Base-by-base conservation (phyloP, 2,329 filamentous ascomycete genomes). In the Microdochium bolleyi region DNA sequence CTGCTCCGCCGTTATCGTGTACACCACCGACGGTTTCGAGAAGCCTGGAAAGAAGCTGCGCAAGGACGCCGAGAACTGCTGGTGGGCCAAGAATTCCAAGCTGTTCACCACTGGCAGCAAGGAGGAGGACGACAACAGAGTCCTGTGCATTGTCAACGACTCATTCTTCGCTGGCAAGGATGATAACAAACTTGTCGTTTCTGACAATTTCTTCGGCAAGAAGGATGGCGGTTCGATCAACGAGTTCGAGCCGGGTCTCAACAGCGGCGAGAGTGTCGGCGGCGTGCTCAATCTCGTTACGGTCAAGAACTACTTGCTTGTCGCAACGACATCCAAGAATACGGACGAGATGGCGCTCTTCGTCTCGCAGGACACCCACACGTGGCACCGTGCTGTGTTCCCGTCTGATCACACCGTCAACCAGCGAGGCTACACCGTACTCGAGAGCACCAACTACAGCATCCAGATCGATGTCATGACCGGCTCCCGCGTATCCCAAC, bases 401-500 rank as follows among this genome's bases (percentile, higher is more conserved):
- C 87, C 85, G 8, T 83, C 84, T 48, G 85, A 88, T 56, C 91
- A 96, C 67, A 89, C 78, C 44, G 70, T 92, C 62, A 80, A 90
- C 56, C 87, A 96, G 66, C 83, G 92, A 65, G 89, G 89, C 2
- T 99, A 96, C 69, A 99, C 94, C 0, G 81, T 99, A 49, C 78
- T 99, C 41, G 92, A 97, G 71, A 94, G 92, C 63, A 97, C 94
- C 44, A 92, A 96, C 65, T 96, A 99, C 74, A 96, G 92, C 73
- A 91, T 99, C 61, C 92, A 97, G 70, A 84, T 99, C 52, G 92
- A 97, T 68, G 92, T 97, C 57, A 85, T 92, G 79, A 89, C 87
- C 1, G 78, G 77, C 11, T 76, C 76, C 38, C 75, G 73, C 48
- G 79, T 79, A 13, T 79, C 78, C 1, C 82, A 80, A 37, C 82